Conservation (phyloP, 2,329 filamentous ascomycete genomes). For the Aureobasidium sp. region DNA sequence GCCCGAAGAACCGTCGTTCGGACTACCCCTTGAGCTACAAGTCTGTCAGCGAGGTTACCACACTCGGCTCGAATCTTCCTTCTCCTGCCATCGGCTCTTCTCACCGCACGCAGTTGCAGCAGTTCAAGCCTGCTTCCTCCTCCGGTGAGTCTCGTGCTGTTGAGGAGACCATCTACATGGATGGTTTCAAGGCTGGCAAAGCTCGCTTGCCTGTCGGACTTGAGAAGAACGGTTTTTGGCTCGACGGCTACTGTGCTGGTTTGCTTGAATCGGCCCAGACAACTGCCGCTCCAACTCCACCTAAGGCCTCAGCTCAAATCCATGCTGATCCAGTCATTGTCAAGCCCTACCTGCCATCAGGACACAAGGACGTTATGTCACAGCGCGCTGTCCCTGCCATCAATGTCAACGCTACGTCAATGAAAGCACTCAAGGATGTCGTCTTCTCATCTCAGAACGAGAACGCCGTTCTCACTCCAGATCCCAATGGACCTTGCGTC, state of each 20-base stretch:
- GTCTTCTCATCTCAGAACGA: constrained; percentile 25
- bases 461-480: constrained; percentile 24
- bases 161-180: constrained; percentile 19
- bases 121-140: neutral
- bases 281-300: neutral
- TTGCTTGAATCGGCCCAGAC: constrained; percentile 20
- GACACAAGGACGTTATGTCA: neutral
- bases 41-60: constrained; percentile 5
- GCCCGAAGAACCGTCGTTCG: constrained; percentile 12
- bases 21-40: constrained; percentile 1
- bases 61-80: neutral
- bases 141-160: neutral
- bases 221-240: constrained; percentile 21
- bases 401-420: constrained; percentile 17
- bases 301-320: neutral
- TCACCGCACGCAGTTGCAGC: neutral
- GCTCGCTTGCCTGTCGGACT: constrained; percentile 20
- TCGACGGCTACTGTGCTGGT: constrained; percentile 28
- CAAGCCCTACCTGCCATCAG: neutral
- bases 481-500: constrained; percentile 20
- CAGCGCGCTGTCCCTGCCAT: constrained; percentile 12
- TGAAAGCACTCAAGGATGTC: constrained; percentile 25
- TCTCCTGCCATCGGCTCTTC: neutral
- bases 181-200: constrained; percentile 26
- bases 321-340: neutral